These are phyloP conservation scores for Trichosporon faecale DNA, from an alignment of 1,284 basidiomycete species.

Conservation along the genomic window DNA sequence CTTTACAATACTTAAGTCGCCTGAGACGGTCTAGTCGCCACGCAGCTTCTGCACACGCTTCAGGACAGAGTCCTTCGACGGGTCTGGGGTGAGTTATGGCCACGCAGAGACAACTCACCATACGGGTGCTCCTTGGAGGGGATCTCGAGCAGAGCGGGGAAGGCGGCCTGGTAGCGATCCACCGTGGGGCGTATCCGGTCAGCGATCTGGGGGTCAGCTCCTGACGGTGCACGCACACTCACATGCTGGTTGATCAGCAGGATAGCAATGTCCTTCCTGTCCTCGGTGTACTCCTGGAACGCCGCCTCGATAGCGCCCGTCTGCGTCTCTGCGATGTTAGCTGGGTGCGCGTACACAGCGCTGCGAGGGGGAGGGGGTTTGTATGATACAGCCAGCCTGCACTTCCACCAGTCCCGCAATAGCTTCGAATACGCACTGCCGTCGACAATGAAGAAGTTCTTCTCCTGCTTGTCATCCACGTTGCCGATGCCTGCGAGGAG, in stretches of 20 bases:
- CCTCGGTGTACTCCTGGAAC: conserved; percentile 85
- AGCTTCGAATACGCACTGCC: conserved; percentile 63
- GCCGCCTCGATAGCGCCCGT: conserved; percentile 79
- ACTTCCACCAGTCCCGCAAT: too few species aligned
- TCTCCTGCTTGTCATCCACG: conserved; percentile 79
- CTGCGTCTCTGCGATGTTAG: conserved; percentile 68
- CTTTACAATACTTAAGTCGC: neutral
- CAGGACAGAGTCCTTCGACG: conserved; percentile 91
- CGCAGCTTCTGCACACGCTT: conserved; percentile 97
- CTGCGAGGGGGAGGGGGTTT: too few species aligned
- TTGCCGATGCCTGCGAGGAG: conserved; percentile 89
- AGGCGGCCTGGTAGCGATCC: conserved; percentile 91
- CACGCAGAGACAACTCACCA: conserved; percentile 56
- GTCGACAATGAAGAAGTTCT: conserved; percentile 94
- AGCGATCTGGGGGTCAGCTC: conserved; percentile 63
- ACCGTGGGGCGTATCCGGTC: conserved; percentile 95
- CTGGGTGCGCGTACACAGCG: too few species aligned
- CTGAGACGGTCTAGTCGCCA: conserved; percentile 60
- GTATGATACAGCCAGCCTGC: too few species aligned
- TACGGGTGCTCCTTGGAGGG: conserved; percentile 74
- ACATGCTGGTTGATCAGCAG: conserved; percentile 96
- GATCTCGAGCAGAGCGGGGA: conserved; percentile 95
- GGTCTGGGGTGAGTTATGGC: conserved; percentile 61
- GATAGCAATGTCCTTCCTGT: conserved; percentile 85
- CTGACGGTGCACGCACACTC: conserved; percentile 34